Evolutionary conservation across 225 moss, liverwort and hornwort genomes (phyloP).

Genomic region (Bryoerythrophyllum caledonicum): DNA sequence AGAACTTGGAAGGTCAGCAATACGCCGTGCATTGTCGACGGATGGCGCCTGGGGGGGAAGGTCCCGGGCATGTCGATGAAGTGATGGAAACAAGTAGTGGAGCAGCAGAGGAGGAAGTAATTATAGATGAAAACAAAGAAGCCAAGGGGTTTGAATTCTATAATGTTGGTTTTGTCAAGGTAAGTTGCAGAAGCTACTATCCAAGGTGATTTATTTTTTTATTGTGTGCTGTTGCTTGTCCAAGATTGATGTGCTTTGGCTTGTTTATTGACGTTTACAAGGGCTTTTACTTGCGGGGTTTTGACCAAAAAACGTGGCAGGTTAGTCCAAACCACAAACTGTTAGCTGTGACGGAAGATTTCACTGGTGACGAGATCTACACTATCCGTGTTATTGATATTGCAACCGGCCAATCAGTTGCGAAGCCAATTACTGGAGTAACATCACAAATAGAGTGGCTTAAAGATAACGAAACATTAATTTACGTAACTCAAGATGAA

Average conservation of each 20-base stretch:
- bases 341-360: slow-evolving; percentile 83
- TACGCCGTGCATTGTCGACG: slow-evolving; percentile 81
- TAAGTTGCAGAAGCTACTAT: slow-evolving; percentile 20
- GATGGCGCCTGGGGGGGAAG: slow-evolving; percentile 67
- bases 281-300: neutral
- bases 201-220: neutral
- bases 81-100: slow-evolving; percentile 69
- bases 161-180: slow-evolving; percentile 71
- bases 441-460: slow-evolving; percentile 75
- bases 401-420: slow-evolving; percentile 57
- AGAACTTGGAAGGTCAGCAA: slow-evolving; percentile 74
- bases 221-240: slow-evolving; percentile 1
- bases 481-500: slow-evolving; percentile 84
- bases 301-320: slow-evolving; percentile 39
- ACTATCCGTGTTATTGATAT: slow-evolving; percentile 79
- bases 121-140: slow-evolving; percentile 82
- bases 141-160: slow-evolving; percentile 73
- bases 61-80: slow-evolving; percentile 75
- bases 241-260: neutral
- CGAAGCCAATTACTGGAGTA: slow-evolving; percentile 53
- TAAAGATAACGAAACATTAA: slow-evolving; percentile 62
- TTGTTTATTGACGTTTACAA: slow-evolving; percentile 6
- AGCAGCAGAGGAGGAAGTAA: slow-evolving; percentile 65
- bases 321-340: slow-evolving; percentile 88
- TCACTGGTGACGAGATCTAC: slow-evolving; percentile 82